Base-by-base conservation (phyloP, 2,329 filamentous ascomycete species). In the Achaetomium macrosporum region DNA sequence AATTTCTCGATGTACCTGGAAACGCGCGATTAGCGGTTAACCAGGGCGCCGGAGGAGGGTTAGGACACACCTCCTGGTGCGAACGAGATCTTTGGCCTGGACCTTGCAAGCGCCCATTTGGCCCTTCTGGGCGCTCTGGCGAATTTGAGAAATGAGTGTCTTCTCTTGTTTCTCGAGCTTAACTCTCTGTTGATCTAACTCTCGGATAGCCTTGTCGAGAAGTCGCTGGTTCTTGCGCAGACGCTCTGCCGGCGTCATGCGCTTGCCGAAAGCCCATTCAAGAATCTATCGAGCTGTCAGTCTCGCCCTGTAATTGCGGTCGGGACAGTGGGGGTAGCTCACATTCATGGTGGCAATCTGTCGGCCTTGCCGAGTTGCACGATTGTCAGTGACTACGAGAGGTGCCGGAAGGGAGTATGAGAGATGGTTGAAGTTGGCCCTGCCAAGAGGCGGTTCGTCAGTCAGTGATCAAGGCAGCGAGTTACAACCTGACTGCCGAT, bases 141-240 rank as follows among this genome's bases (percentile, higher is more conserved):
- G 97, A 75, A 99, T 99, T 67, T 97, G 92, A 59, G 85, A 80
- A 50, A 96, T 86, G 50, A 99, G 78, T 66, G 95, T 96, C 83
- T 96, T 97, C 76, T 99, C 93, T 69, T 99, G 93, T 67, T 96
- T 95, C 75, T 99, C 93, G 31, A 99, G 78, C 76, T 99, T 99
- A 59, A 91, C 85, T 53, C 93, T 82, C 70, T 96, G 92, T 58
- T 95, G 87, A 67, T 99, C 93, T 49, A 99, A 82, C 70, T 99
- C 93, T 62, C 93, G 85, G 66, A 97, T 93, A 11, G 93, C 95
- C 76, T 96, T 96, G 73, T 99, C 93, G 59, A 99, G 84, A 62
- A 93, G 90, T 64, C 93, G 84, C 74, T 97, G 93, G 72, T 99
- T 95, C 78, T 92, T 92, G 71, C 88, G 85, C 69, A 92, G 77